Evolutionary conservation across 208 protist genomes (phyloP).

Genomic region (Phytomonas francai): DNA sequence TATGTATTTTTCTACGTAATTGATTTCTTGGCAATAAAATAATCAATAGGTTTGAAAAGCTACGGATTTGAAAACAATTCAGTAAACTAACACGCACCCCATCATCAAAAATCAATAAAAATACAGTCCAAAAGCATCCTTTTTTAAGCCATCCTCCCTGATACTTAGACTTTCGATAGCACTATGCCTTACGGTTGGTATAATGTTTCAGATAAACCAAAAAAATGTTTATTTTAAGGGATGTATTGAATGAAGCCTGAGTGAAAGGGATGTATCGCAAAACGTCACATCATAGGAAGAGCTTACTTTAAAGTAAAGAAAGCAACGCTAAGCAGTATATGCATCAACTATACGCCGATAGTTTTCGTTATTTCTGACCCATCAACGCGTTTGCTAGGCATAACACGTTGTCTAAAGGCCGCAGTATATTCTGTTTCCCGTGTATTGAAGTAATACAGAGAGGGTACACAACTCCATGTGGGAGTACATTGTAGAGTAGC

Average conservation of each 20-base stretch:
- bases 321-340: not conserved
- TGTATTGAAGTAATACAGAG: not conserved
- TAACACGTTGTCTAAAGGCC: not conserved
- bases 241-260: too few relatives aligned
- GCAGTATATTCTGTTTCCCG: not conserved
- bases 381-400: not conserved
- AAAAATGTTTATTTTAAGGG: too few relatives aligned
- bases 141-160: not conserved
- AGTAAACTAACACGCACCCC: not conserved
- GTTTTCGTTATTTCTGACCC: not conserved
- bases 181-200: not conserved
- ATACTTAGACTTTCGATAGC: not conserved
- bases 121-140: not conserved
- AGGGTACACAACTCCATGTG: not conserved
- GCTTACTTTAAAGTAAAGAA: not conserved
- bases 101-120: not conserved
- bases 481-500: not conserved
- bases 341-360: not conserved
- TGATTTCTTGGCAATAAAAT: not conserved
- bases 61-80: not conserved
- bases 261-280: not conserved
- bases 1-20: not conserved
- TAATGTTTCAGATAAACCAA: not conserved
- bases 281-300: not conserved
- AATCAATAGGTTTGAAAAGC: not conserved